Evolutionary conservation across 257 asterid species (phyloP).

Genomic region (Plectranthus barbatus): DNA sequence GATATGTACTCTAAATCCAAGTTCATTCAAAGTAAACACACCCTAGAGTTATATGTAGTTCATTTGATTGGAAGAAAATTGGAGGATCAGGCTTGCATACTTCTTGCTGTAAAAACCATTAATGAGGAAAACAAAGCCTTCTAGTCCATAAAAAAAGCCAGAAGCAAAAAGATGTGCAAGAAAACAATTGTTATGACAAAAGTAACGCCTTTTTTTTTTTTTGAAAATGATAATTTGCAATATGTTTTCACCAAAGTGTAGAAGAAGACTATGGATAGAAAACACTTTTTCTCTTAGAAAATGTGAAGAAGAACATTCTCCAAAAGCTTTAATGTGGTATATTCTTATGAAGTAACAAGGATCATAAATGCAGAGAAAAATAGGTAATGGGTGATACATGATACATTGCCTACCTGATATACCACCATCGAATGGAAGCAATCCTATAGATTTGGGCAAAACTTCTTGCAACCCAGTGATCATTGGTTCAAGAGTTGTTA

Average conservation of each 20-base stretch:
- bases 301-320: not conserved
- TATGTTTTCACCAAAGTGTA: not conserved
- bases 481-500: constrained; percentile 81
- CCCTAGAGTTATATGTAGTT: not conserved
- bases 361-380: not conserved
- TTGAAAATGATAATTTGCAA: not conserved
- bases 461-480: constrained; percentile 81
- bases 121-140: no score
- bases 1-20: no score
- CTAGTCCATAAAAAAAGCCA: no score
- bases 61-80: not conserved
- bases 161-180: no score
- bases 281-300: not conserved
- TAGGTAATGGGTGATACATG: not conserved
- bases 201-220: not conserved
- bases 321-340: not conserved
- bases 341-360: not conserved
- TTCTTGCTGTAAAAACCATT: not conserved
- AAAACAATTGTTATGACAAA: no score
- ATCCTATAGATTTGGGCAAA: constrained; percentile 86
- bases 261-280: not conserved
- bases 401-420: constrained; percentile 54
- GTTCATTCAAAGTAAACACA: no score
- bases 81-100: not conserved
- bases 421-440: constrained; percentile 95